These are phyloP conservation scores for Phaeoacremonium minimum DNA, from an alignment of 2,329 filamentous ascomycete species.

Conservation along the genomic window DNA sequence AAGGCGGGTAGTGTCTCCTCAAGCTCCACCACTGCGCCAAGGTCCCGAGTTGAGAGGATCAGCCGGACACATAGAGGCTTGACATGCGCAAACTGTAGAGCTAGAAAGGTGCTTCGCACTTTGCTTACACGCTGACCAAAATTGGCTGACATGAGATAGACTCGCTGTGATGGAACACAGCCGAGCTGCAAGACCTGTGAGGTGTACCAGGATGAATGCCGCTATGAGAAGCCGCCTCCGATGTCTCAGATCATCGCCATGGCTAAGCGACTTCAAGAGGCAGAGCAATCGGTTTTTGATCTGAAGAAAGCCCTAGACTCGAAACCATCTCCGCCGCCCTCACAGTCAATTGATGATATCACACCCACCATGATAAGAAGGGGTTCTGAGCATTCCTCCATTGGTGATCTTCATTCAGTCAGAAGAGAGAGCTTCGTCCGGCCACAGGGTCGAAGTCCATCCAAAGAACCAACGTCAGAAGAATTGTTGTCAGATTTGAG, in stretches of 20 bases:
- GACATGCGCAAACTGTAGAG: conserved; percentile 17
- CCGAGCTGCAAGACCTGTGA: conserved; percentile 24
- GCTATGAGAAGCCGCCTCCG: conserved; percentile 24
- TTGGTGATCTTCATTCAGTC: background rate
- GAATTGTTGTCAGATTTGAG: conserved; percentile 15
- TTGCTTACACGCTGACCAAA: background rate
- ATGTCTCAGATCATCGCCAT: conserved; percentile 24
- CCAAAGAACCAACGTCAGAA: conserved; percentile 7
- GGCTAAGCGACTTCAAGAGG: conserved; percentile 19
- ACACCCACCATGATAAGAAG: background rate
- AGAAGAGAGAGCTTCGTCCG: background rate
- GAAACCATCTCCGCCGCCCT: background rate
- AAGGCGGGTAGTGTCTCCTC: background rate
- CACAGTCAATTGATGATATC: no score
- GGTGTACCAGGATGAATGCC: conserved; percentile 21
- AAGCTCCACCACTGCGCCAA: background rate
- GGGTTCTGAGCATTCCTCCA: background rate
- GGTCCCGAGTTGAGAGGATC: background rate
- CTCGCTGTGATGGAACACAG: conserved; percentile 21
- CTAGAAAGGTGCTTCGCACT: conserved; percentile 10
- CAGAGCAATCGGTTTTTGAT: conserved; percentile 14
- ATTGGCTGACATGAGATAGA: background rate
- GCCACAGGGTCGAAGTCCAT: conserved; percentile 2
- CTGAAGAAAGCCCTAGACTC: conserved; percentile 10
- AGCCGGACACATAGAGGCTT: conserved; percentile 11